Evolutionary conservation across 345 rosid species (phyloP).

Genomic region (Balakata baccata): DNA sequence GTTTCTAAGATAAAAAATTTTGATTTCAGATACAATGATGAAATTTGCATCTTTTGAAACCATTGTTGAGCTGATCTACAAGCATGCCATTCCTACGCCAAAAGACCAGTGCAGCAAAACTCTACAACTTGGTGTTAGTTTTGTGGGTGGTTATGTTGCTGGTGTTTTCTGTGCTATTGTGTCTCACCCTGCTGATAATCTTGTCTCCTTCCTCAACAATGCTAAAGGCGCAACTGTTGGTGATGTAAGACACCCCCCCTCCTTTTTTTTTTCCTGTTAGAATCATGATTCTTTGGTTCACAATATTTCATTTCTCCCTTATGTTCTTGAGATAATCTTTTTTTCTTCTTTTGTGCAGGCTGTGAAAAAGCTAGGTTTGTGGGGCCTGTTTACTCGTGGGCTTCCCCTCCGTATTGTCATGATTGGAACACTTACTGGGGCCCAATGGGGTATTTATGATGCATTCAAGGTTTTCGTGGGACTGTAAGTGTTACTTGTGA

Average conservation of each 20-base stretch:
- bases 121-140: conserved; percentile 87
- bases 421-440: conserved; percentile 97
- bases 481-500: conserved; percentile 55
- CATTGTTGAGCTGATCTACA: conserved; percentile 84
- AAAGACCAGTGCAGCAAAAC: conserved; percentile 81
- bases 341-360: conserved; percentile 47
- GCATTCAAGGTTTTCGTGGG: conserved; percentile 98
- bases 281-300: background rate
- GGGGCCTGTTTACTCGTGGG: conserved; percentile 95
- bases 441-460: conserved; percentile 97
- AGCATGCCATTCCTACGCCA: conserved; percentile 76
- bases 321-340: background rate
- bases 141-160: conserved; percentile 91
- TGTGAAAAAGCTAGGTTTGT: conserved; percentile 83
- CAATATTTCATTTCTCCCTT: background rate
- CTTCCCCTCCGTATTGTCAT: conserved; percentile 96
- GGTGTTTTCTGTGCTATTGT: conserved; percentile 87
- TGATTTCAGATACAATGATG: conserved; percentile 89
- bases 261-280: background rate
- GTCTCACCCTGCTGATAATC: conserved; percentile 95
- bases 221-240: conserved; percentile 97
- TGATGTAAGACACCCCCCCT: conserved; percentile 67
- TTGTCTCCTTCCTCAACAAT: conserved; percentile 95
- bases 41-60: conserved; percentile 95
- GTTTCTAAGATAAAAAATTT: background rate